Conservation (phyloP, 768 basidiomycete species). For the Crepidotus variabilis region DNA sequence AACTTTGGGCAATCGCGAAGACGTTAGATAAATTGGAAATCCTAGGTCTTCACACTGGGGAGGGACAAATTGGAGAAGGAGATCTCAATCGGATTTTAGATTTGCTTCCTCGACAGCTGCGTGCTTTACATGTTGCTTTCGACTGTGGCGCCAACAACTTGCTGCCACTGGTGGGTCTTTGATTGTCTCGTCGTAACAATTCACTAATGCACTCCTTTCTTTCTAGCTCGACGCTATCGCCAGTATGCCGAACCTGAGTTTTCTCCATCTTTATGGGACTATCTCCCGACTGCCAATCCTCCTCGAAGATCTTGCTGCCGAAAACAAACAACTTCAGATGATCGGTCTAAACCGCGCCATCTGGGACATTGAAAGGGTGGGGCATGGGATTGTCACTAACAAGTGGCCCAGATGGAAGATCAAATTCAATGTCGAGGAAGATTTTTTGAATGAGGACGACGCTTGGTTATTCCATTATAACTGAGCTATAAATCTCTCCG, state of each 20-base stretch:
- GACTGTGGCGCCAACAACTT: constrained; percentile 28
- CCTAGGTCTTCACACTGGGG: constrained; percentile 35
- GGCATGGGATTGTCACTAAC: constrained; percentile 21
- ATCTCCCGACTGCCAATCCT: constrained; percentile 26
- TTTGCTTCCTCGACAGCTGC: constrained; percentile 24
- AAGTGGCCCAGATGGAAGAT: constrained; percentile 38
- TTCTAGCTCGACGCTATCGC: constrained; percentile 22
- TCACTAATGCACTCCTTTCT: neutral
- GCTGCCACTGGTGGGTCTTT: constrained; percentile 22
- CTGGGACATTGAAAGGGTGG: constrained; percentile 31
- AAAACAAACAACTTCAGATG: constrained; percentile 26
- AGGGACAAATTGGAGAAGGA: constrained; percentile 18
- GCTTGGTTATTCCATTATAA: constrained; percentile 39
- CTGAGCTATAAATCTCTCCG: constrained; percentile 1
- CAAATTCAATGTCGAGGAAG: constrained; percentile 34
- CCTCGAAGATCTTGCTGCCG: constrained; percentile 30
- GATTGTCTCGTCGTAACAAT: neutral
- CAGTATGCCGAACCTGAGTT: constrained; percentile 26
- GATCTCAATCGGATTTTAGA: constrained; percentile 21
- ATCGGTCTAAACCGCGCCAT: constrained; percentile 36
- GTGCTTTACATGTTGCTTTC: constrained; percentile 33
- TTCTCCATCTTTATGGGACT: constrained; percentile 34
- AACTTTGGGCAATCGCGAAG: constrained; percentile 22
- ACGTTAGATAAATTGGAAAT: constrained; percentile 28
- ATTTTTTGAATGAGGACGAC: constrained; percentile 31